Percentiles rank a stretch among this genome's conserved stretches.
phyloP scores from a whole-genome alignment of 1,284 basidiomycete genomes.

The Apiotrichum laibachii region DNA sequence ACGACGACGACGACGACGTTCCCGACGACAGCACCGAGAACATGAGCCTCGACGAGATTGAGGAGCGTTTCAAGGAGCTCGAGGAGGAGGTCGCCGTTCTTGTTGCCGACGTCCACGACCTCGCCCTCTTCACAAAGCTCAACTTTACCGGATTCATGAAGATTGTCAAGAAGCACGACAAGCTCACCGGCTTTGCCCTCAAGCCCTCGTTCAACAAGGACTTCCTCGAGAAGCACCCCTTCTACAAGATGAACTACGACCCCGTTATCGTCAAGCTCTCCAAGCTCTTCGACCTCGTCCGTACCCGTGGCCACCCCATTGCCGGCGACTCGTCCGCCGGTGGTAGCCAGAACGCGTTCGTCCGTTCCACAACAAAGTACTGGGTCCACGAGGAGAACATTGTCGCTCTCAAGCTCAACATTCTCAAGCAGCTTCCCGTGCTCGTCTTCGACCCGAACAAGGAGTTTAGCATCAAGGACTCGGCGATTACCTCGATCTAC shows the following conservation, averaged over 20 bases:
- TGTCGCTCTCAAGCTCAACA: slow-evolving; percentile 91
- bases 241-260: slow-evolving; percentile 69
- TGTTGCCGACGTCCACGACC: slow-evolving; percentile 96
- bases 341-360: slow-evolving; percentile 93
- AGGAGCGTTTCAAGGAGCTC: slow-evolving; percentile 82
- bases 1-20: slow-evolving; percentile 51
- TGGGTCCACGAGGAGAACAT: slow-evolving; percentile 98
- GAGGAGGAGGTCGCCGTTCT: slow-evolving; percentile 69
- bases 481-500: slow-evolving; percentile 62
- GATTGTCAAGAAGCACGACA: slow-evolving; percentile 88
- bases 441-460: slow-evolving; percentile 95
- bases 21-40: slow-evolving; percentile 52
- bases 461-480: slow-evolving; percentile 84
- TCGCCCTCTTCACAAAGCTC: slow-evolving; percentile 90
- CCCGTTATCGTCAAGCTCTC: slow-evolving; percentile 95
- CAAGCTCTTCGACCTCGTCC: slow-evolving; percentile 90
- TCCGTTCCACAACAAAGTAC: slow-evolving; percentile 97
- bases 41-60: slow-evolving; percentile 68
- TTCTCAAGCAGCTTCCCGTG: slow-evolving; percentile 88
- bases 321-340: slow-evolving; percentile 91
- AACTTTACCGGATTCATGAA: slow-evolving; percentile 99
- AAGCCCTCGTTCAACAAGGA: slow-evolving; percentile 70
- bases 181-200: slow-evolving; percentile 60
- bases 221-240: slow-evolving; percentile 90
- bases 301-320: slow-evolving; percentile 90